Percentiles rank a stretch among this genome's conserved stretches.
Conservation (phyloP, 208 protist genomes). For the Wallacemonas rigidus region DNA sequence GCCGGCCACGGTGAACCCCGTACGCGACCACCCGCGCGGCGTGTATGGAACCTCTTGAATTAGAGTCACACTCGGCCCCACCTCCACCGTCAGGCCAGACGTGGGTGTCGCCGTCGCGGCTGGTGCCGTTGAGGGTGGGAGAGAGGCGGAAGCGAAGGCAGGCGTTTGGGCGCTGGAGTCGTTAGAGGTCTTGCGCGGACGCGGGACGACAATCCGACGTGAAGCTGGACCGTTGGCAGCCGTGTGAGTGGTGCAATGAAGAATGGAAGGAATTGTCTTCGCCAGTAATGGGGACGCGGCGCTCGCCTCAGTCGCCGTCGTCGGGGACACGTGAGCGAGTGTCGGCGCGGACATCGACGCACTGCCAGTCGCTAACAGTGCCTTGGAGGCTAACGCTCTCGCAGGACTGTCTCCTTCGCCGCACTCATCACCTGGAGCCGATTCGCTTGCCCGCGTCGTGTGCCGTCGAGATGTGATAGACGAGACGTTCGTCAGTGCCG, state of each 20-base stretch:
- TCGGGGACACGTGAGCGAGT: background rate
- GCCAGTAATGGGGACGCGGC: background rate
- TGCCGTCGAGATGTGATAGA: background rate
- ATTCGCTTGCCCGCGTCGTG: background rate
- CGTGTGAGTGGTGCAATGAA: background rate
- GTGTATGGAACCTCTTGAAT: background rate
- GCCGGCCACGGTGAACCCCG: constrained; percentile 9
- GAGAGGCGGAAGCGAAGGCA: background rate
- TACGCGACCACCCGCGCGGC: constrained; percentile 1
- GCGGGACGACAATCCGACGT: background rate
- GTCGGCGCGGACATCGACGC: background rate
- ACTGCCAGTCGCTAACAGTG: background rate
- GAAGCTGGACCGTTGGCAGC: background rate
- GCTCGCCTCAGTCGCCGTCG: background rate
- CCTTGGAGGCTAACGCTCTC: background rate
- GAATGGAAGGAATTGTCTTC: background rate
- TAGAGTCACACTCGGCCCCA: background rate
- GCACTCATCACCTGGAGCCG: background rate
- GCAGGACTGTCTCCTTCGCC: background rate
- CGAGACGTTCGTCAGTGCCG: background rate
- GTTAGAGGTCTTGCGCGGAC: background rate
- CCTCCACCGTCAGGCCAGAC: background rate
- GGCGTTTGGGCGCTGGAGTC: background rate
- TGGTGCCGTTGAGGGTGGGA: background rate
- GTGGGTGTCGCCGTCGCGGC: background rate